Percentiles rank a stretch among this genome's conserved stretches.
These are phyloP conservation scores for Neofusicoccum umdonicola DNA, from an alignment of 2,329 filamentous ascomycete genomes.

Conservation along the genomic window DNA sequence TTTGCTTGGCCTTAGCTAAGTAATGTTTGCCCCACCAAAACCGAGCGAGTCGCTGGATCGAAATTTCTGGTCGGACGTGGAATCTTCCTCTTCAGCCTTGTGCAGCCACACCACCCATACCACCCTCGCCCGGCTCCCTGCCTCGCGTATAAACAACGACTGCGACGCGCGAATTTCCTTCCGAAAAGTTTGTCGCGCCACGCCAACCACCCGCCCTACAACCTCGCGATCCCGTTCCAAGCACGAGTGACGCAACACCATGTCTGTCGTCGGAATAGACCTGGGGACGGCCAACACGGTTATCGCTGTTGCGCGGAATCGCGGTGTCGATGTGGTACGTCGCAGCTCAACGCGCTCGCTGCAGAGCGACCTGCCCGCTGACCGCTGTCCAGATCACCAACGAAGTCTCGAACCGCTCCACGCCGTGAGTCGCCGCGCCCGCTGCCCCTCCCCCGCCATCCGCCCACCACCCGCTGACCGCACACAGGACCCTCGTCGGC, in stretches of 20 bases:
- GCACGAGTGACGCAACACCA: constrained; percentile 37
- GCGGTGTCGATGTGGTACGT: constrained; percentile 98
- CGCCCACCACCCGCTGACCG: constrained; percentile 20
- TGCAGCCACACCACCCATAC: constrained; percentile 13
- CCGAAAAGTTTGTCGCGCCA: constrained; percentile 12
- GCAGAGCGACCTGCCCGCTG: constrained; percentile 29
- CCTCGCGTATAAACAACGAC: constrained; percentile 9
- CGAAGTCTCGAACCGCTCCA: constrained; percentile 97
- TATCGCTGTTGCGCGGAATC: constrained; percentile 95
- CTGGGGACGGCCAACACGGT: constrained; percentile 96
- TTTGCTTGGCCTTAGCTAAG: neutral
- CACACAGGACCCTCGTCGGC: constrained; percentile 77
- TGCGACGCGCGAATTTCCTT: neutral
- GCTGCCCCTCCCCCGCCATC: constrained; percentile 19
- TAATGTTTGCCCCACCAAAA: constrained; percentile 6
- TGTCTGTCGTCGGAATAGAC: constrained; percentile 77
- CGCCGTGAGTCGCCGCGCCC: constrained; percentile 69
- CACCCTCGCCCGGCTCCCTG: neutral
- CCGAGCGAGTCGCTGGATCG: neutral
- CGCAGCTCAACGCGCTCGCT: constrained; percentile 19
- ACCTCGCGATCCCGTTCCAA: neutral
- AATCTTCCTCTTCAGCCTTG: constrained; percentile 17
- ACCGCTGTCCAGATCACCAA: constrained; percentile 74
- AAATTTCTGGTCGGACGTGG: constrained; percentile 5
- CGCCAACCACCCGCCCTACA: neutral